Conservation (phyloP, 2,329 filamentous ascomycete species). For the Arthroderma uncinatum region DNA sequence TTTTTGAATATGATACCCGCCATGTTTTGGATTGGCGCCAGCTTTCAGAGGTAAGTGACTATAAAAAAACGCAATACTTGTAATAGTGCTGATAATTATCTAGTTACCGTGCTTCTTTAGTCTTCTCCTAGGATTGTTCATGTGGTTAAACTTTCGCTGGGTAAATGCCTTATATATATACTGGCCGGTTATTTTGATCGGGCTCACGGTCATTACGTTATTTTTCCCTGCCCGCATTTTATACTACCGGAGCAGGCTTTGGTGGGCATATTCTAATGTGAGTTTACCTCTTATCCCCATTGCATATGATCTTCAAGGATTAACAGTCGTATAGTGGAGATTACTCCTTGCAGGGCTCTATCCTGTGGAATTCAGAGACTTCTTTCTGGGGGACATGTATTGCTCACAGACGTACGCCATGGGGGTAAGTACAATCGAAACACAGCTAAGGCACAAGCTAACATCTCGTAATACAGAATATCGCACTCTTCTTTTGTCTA, state of each 20-base stretch:
- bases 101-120: constrained; percentile 74
- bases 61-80: background rate
- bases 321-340: constrained; percentile 55
- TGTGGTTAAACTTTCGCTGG: constrained; percentile 84
- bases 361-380: constrained; percentile 92
- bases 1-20: constrained; percentile 89
- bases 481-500: constrained; percentile 87
- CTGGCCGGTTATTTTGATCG: constrained; percentile 73
- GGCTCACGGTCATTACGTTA: constrained; percentile 54
- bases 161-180: constrained; percentile 62
- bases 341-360: constrained; percentile 75
- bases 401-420: constrained; percentile 88
- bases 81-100: background rate
- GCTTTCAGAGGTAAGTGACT: constrained; percentile 52
- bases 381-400: constrained; percentile 96
- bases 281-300: constrained; percentile 27
- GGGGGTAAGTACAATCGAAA: constrained; percentile 49
- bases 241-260: constrained; percentile 65
- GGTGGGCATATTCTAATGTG: constrained; percentile 84
- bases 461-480: constrained; percentile 48
- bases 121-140: constrained; percentile 60
- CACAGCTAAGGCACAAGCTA: constrained; percentile 14
- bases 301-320: no score
- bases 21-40: constrained; percentile 84
- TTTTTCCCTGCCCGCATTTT: constrained; percentile 65